These are phyloP conservation scores for Murraya koenigii DNA, from an alignment of 345 rosid species.

Conservation along the genomic window DNA sequence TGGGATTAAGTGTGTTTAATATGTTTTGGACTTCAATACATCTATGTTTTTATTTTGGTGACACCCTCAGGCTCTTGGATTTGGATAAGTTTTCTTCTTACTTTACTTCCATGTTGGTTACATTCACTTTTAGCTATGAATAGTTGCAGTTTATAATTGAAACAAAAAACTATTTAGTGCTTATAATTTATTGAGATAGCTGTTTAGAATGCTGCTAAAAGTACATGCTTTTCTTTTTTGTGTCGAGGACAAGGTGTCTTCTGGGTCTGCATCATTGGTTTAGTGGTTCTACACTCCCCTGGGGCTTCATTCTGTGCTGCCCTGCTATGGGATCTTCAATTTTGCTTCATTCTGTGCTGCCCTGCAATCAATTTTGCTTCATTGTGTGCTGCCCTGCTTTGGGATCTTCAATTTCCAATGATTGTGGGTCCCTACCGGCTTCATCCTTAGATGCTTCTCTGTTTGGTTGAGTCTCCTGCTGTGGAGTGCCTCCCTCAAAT, in stretches of 20 bases:
- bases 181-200: conserved; percentile 34
- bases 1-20: conserved; percentile 54
- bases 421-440: conserved; percentile 59
- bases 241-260: conserved; percentile 77
- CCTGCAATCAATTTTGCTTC: conserved; percentile 55
- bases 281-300: conserved; percentile 69
- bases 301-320: conserved; percentile 56
- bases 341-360: conserved; percentile 53
- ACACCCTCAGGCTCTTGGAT: conserved; percentile 52
- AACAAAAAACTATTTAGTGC: conserved; percentile 23
- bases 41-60: conserved; percentile 61
- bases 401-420: conserved; percentile 66
- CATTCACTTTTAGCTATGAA: conserved; percentile 35
- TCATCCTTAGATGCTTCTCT: conserved; percentile 54
- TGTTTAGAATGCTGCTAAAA: conserved; percentile 49
- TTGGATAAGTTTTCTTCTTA: conserved; percentile 69
- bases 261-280: conserved; percentile 87
- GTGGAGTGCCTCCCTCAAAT: conserved; percentile 43
- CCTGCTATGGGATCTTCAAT: conserved; percentile 70
- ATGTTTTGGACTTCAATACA: conserved; percentile 58
- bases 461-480: conserved; percentile 48
- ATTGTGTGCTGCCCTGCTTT: conserved; percentile 53
- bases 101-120: conserved; percentile 53
- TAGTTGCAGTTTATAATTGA: conserved; percentile 31
- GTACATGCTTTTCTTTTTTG: conserved; percentile 42